Percentiles rank a stretch among this genome's conserved stretches.
Conservation (phyloP, 2,329 filamentous ascomycete genomes). For the Fusarium nelsonii region DNA sequence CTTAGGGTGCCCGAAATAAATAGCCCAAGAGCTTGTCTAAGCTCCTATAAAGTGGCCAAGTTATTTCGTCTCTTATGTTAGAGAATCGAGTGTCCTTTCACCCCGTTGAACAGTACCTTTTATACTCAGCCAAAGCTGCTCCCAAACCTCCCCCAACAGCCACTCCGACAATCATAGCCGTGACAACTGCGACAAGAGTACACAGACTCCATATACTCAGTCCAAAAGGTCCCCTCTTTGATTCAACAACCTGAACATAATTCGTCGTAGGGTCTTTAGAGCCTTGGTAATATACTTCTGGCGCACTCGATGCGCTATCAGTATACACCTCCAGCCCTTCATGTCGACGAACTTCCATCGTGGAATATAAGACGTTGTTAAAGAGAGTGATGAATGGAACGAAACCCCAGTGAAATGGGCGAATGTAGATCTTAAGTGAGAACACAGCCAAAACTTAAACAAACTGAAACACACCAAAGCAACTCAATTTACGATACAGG, state of each 20-base stretch:
- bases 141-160: slow-evolving; percentile 26
- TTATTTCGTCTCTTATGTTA: too few relatives aligned
- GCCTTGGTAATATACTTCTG: neutral
- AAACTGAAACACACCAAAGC: neutral
- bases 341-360: neutral
- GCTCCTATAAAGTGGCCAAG: too few relatives aligned
- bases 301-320: slow-evolving; percentile 15
- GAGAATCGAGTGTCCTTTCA: too few relatives aligned
- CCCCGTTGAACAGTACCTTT: slow-evolving; percentile 1
- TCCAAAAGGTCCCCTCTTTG: slow-evolving; percentile 1
- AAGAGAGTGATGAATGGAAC: neutral
- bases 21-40: too few relatives aligned
- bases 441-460: neutral
- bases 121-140: slow-evolving; percentile 19
- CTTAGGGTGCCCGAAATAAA: too few relatives aligned
- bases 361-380: neutral
- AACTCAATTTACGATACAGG: neutral
- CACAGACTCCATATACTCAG: slow-evolving; percentile 1
- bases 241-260: neutral
- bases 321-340: slow-evolving; percentile 20
- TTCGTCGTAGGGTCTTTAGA: neutral
- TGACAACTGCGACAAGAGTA: slow-evolving; percentile 7
- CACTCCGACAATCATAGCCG: slow-evolving; percentile 12
- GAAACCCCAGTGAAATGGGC: neutral
- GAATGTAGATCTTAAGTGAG: neutral